Evolutionary conservation across 306 rosid genomes (phyloP), one percentile per base, ranked within the genome.

Genomic region (Fragaria nilgerrensis): DNA sequence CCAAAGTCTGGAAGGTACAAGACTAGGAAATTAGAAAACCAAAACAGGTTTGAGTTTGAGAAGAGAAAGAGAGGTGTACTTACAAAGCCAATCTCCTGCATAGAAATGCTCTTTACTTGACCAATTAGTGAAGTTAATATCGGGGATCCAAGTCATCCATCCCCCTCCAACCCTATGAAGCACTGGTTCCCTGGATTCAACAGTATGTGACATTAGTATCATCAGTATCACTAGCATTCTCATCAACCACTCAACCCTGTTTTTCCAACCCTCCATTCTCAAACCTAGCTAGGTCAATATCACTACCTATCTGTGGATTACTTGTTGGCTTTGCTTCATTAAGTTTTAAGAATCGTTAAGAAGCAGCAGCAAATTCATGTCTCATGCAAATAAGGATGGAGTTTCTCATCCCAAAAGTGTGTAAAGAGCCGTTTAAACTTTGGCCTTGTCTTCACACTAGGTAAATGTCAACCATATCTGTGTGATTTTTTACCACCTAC

Each of bases 111-210:
- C 88, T 49, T 73, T 71, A 47, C 52, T 82, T 3, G 88, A 76
- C 96, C 93, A 88, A 0, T 81, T 63, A 7, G 85, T 84, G 80
- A 85, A 79, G 87, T 85, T 87, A 62, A 70, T n/a, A n/a, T 75
- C 20, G 22, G 84, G 90, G 20, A 39, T 47, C 93, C 93, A 88
- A 13, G 81, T 82, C 22, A 16, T 71, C 52, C 80, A 80, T 82
- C 91, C 96, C 52, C 96, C 96, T 73, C 96, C 93, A 73, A 88
- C 87, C 79, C 87, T 88, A 43, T 88, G 91, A 8, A 90, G 78
- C 7, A 62, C 68, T 39, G 83, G 84, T 22, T 87, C 77, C 78
- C 87, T 80, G 68, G 87, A 77, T 62, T 81, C 37, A 25, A 4
- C 87, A 15, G 15, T n/a, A 11, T 16, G 19, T 29, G 49, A 52